Conservation (phyloP, 768 basidiomycete genomes). For the Mycena capillaripes region DNA sequence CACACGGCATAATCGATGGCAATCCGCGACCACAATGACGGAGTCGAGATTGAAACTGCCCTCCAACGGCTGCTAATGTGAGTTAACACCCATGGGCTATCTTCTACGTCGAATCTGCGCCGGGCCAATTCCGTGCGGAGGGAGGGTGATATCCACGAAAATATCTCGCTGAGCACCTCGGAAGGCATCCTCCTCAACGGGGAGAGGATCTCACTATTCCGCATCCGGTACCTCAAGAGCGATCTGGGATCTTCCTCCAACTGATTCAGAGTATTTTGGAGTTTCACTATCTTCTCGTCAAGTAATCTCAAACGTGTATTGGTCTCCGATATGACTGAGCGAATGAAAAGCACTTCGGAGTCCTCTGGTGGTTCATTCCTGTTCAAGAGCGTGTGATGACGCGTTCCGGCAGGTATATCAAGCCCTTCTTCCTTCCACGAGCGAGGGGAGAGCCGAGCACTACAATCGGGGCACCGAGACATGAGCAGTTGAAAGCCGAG, state of each 20-base stretch:
- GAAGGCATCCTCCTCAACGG: neutral
- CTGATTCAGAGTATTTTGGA: neutral
- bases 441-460: too few species aligned
- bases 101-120: neutral
- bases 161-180: neutral
- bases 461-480: too few species aligned
- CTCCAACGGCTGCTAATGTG: neutral
- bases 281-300: neutral
- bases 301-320: neutral
- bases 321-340: too few species aligned
- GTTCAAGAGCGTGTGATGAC: too few species aligned
- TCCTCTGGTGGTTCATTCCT: neutral
- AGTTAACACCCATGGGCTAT: neutral
- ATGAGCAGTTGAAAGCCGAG: too few species aligned
- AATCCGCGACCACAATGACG: neutral
- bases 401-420: too few species aligned
- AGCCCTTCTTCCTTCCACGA: too few species aligned
- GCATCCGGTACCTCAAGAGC: neutral
- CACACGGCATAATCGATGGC: neutral
- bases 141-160: neutral
- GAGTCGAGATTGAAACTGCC: neutral
- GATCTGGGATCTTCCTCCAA: neutral
- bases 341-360: neutral
- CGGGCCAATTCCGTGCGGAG: neutral
- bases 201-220: neutral